A percentile compares a stretch with the other conserved stretches of the same genome.
phyloP scores from a whole-genome alignment of 1,284 basidiomycete genomes.

The Irpex rosettiformis region DNA sequence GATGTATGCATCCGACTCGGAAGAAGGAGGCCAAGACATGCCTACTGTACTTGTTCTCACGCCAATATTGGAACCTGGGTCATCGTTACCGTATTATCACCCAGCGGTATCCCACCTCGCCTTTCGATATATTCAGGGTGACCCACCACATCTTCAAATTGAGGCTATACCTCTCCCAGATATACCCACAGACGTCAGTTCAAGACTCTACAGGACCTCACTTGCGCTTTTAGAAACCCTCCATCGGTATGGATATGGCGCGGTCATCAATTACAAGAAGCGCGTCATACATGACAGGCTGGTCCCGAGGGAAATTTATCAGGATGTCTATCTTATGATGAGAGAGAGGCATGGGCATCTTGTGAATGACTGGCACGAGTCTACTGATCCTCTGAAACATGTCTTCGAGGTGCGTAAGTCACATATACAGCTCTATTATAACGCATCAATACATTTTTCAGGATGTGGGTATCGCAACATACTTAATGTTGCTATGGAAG shows the following conservation, averaged over 20 bases:
- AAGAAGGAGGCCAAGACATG: slow-evolving; percentile 15
- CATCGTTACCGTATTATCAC: slow-evolving; percentile 74
- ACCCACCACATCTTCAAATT: slow-evolving; percentile 37
- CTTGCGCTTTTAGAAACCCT: slow-evolving; percentile 79
- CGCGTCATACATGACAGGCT: slow-evolving; percentile 83
- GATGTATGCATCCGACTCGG: slow-evolving; percentile 39
- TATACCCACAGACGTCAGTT: slow-evolving; percentile 48
- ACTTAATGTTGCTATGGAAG: slow-evolving; percentile 89
- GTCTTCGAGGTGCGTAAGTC: slow-evolving; percentile 67
- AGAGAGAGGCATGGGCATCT: slow-evolving; percentile 80
- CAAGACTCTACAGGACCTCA: slow-evolving; percentile 77
- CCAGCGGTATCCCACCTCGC: slow-evolving; percentile 71
- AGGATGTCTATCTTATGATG: slow-evolving; percentile 87
- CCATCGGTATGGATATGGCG: slow-evolving; percentile 85
- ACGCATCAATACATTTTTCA: slow-evolving; percentile 25
- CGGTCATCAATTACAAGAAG: slow-evolving; percentile 78
- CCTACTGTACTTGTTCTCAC: slow-evolving; percentile 57
- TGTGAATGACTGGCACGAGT: slow-evolving; percentile 74
- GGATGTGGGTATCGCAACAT: slow-evolving; percentile 93
- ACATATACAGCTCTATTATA: no score
- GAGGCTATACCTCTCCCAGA: slow-evolving; percentile 52
- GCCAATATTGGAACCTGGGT: slow-evolving; percentile 46
- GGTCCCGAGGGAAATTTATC: slow-evolving; percentile 75
- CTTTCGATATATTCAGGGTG: slow-evolving; percentile 50
- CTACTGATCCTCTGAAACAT: slow-evolving; percentile 82